Conservation (phyloP, 2,329 filamentous ascomycete genomes). For the Ceratocystis diversiconidia region DNA sequence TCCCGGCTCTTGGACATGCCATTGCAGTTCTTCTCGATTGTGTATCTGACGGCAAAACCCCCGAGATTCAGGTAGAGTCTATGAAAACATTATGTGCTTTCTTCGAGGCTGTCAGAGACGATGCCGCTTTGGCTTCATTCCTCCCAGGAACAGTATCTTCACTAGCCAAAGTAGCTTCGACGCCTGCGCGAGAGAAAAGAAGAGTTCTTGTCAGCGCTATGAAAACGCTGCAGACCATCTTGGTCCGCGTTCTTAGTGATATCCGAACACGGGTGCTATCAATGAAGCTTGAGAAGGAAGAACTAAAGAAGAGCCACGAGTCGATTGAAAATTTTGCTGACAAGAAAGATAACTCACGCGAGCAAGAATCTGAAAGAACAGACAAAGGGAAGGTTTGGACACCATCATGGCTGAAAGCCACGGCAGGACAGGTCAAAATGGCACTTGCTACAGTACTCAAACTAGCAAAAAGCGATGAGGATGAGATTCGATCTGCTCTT, state of each 20-base stretch:
- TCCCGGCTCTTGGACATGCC: conserved; percentile 69
- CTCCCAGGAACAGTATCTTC: conserved; percentile 77
- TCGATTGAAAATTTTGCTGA: not conserved
- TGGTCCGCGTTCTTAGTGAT: conserved; percentile 44
- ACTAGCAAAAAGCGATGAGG: conserved; percentile 54
- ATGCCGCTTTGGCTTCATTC: conserved; percentile 66
- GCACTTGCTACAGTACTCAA: conserved; percentile 66
- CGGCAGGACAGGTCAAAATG: conserved; percentile 65
- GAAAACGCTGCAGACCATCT: conserved; percentile 39
- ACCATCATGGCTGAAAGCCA: conserved; percentile 62
- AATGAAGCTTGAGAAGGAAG: conserved; percentile 23
- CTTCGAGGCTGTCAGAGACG: conserved; percentile 51
- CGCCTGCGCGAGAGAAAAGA: conserved; percentile 43
- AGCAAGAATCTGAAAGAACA: conserved; percentile 19
- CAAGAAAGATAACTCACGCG: not conserved
- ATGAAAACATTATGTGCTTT: conserved; percentile 49
- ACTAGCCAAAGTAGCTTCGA: conserved; percentile 59
- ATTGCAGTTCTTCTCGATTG: conserved; percentile 68
- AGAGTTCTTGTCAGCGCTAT: conserved; percentile 50
- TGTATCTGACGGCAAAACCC: conserved; percentile 47
- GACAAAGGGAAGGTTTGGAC: conserved; percentile 31
- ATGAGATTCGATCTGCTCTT: conserved; percentile 54
- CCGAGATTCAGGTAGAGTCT: conserved; percentile 57
- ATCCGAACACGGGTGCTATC: conserved; percentile 37
- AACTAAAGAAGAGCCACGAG: conserved; percentile 10